Evolutionary conservation across 306 rosid genomes (phyloP), one percentile per base, ranked within the genome.

Genomic region (Sesbania bispinosa): DNA sequence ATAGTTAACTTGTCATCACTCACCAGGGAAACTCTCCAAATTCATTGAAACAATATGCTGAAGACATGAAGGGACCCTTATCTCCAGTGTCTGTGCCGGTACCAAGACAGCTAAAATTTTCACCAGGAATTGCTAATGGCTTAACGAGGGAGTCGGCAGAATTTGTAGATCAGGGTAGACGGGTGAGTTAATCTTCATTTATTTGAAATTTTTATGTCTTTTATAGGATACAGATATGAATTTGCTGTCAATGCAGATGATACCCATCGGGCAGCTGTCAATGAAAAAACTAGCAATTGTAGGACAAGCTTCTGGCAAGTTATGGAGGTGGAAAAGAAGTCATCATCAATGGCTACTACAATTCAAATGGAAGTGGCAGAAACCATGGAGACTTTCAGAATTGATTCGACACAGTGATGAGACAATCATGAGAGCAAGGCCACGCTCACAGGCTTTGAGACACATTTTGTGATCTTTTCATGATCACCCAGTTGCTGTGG

Each of bases 251-350:
- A 16, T 71, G 82, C 92, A 95, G 99, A 92, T 92, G 97, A 85
- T 88, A 41, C 96, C 99, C 62, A 32, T 86, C 1, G 90, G 96
- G 79, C 95, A 95, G 81, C 82, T 95, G 57, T 86, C 99, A 36
- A 79, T 80, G 86, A 92, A 88, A 81, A 95, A 95, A 75, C 69
- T 95, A 69, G 91, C 89, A 76, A 85, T 75, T 50, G 84, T 82
- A 15, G 99, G 99, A 72, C 96, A 89, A 64, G 82, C 85, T 73
- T 80, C 92, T 46, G 99, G 97, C 67, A 95, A 89, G 87, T 78
- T 95, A 69, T 95, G 99, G 99, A 92, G 96, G 73, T 95, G 99
- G 99, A 95, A 95, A 77, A 89, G 99, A 89, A 95, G 99, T 66
- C 99, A 95, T 85, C 99, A 95, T 73, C 99, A 89, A 47, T 95